These are phyloP conservation scores for Candida succiphila DNA, from an alignment of 805 yeast species.

Conservation along the genomic window DNA sequence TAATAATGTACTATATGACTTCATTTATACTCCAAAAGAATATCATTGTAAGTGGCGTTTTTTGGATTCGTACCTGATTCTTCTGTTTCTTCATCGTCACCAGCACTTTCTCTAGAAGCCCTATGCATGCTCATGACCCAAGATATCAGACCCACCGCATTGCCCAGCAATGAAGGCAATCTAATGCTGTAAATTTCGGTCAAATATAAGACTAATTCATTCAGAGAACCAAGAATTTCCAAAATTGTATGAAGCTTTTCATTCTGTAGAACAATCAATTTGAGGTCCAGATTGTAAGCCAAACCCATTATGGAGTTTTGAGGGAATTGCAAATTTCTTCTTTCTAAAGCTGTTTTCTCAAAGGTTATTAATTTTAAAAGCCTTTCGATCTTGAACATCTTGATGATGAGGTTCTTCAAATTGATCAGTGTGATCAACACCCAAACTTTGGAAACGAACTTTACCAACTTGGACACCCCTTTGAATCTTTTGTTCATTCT, in stretches of 20 bases:
- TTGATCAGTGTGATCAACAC: slow-evolving; percentile 18
- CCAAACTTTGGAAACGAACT: slow-evolving; percentile 18
- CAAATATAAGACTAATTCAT: slow-evolving; percentile 20
- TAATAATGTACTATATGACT: no score
- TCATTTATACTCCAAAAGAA: no score
- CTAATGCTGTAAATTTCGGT: slow-evolving; percentile 12
- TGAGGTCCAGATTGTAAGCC: slow-evolving; percentile 1
- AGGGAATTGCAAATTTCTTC: slow-evolving; percentile 5
- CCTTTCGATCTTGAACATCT: slow-evolving; percentile 14
- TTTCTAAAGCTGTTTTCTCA: no score
- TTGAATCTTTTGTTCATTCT: slow-evolving; percentile 2
- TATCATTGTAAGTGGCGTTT: no score
- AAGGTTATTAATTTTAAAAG: slow-evolving; percentile 10
- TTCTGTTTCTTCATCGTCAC: slow-evolving; percentile 3
- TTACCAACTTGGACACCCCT: slow-evolving; percentile 8
- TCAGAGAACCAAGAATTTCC: slow-evolving; percentile 20
- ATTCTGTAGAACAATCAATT: slow-evolving; percentile 10
- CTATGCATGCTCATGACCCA: slow-evolving; percentile 21
- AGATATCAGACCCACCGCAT: slow-evolving; percentile 14
- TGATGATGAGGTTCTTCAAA: slow-evolving; percentile 13
- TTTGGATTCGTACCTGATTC: no score
- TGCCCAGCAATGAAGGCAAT: slow-evolving; percentile 12
- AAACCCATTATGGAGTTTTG: slow-evolving; percentile 6
- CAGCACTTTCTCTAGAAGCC: slow-evolving; percentile 13
- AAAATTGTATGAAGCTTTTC: slow-evolving; percentile 15